Conservation (phyloP, 2,329 filamentous ascomycete genomes). For the Paramyrothecium roridum region DNA sequence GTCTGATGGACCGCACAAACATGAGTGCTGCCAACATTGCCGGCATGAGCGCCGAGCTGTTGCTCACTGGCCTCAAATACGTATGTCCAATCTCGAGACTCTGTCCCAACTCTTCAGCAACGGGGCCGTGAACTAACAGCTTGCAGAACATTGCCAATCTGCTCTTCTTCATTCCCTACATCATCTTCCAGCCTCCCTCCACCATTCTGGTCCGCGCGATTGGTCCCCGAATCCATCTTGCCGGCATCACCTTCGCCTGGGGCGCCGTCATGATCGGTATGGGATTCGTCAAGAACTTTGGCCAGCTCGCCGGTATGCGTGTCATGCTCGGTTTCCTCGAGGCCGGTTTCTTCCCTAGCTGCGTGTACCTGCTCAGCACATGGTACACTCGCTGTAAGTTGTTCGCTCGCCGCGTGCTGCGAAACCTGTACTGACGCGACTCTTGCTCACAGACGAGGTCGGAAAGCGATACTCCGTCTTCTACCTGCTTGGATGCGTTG, state of each 20-base stretch:
- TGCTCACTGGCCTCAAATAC: slow-evolving; percentile 19
- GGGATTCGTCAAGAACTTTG: slow-evolving; percentile 56
- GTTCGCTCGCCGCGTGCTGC: neutral
- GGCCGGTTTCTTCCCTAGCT: slow-evolving; percentile 69
- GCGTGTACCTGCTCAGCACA: slow-evolving; percentile 68
- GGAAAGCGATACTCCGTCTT: slow-evolving; percentile 68
- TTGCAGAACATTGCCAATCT: slow-evolving; percentile 61
- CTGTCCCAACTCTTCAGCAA: neutral
- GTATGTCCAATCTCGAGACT: neutral
- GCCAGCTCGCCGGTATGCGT: slow-evolving; percentile 50
- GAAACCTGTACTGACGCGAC: neutral
- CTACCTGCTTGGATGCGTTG: slow-evolving; percentile 65
- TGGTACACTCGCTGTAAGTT: slow-evolving; percentile 66
- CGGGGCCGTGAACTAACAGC: neutral
- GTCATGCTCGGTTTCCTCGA: slow-evolving; percentile 63
- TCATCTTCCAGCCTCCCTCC: slow-evolving; percentile 68
- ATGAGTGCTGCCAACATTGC: slow-evolving; percentile 71
- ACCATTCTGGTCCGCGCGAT: slow-evolving; percentile 66
- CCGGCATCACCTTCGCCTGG: slow-evolving; percentile 55
- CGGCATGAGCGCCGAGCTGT: slow-evolving; percentile 50
- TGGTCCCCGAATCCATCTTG: slow-evolving; percentile 57
- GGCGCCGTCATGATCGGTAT: slow-evolving; percentile 62
- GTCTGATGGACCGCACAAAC: slow-evolving; percentile 77
- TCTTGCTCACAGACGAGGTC: slow-evolving; percentile 51
- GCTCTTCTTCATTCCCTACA: slow-evolving; percentile 73